A percentile compares a stretch with the other conserved stretches of the same genome.
Conservation (phyloP, 2,329 filamentous ascomycete species). For the Emmonsia crescens region DNA sequence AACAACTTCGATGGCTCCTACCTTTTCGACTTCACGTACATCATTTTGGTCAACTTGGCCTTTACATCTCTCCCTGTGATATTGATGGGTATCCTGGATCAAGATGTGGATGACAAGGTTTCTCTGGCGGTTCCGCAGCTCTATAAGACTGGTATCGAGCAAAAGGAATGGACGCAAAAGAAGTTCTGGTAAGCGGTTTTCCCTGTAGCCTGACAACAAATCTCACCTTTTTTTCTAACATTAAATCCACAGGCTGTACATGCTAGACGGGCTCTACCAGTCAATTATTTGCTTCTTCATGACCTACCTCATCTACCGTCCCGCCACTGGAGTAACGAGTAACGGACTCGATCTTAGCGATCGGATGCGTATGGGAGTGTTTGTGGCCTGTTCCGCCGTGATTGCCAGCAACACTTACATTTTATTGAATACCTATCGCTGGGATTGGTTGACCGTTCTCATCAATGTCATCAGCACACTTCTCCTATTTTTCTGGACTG, state of each 20-base stretch:
- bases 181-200: conserved; percentile 75
- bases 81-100: conserved; percentile 91
- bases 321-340: conserved; percentile 57
- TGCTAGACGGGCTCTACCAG: conserved; percentile 90
- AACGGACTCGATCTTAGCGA: conserved; percentile 69
- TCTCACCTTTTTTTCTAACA: conserved; percentile 19
- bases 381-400: conserved; percentile 73
- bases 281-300: conserved; percentile 90
- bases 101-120: conserved; percentile 89
- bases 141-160: conserved; percentile 90
- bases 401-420: conserved; percentile 90
- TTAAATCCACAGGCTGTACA: conserved; percentile 58
- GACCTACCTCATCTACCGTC: conserved; percentile 67
- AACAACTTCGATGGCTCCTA: conserved; percentile 95
- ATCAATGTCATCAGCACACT: conserved; percentile 73
- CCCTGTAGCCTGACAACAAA: not conserved
- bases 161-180: conserved; percentile 85
- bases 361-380: conserved; percentile 72
- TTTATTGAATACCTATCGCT: conserved; percentile 89
- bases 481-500: conserved; percentile 92
- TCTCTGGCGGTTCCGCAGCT: conserved; percentile 90
- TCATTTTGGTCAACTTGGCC: conserved; percentile 88
- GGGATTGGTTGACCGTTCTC: conserved; percentile 91
- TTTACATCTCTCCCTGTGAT: conserved; percentile 94
- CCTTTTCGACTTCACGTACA: conserved; percentile 95